Conservation (phyloP, 345 rosid genomes). For the Iberis pinnata region DNA sequence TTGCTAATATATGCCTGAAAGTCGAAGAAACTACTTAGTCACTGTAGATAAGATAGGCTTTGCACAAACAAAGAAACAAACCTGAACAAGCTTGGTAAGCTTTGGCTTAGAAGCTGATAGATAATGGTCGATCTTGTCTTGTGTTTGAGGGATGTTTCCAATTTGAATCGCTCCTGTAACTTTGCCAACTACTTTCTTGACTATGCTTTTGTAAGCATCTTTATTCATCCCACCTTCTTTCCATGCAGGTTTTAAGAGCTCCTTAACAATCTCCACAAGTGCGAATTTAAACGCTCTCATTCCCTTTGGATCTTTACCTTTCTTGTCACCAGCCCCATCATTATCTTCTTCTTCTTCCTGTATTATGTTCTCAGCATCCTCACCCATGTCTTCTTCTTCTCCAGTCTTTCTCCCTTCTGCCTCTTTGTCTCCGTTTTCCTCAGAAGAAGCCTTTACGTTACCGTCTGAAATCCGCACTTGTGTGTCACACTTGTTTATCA, state of each 20-base stretch:
- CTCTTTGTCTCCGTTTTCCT: conserved; percentile 29
- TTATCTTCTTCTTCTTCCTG: conserved; percentile 37
- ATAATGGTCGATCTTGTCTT: conserved; percentile 83
- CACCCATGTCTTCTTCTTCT: conserved; percentile 24
- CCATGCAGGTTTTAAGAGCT: conserved; percentile 85
- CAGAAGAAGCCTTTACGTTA: conserved; percentile 27
- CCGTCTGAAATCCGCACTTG: conserved; percentile 23
- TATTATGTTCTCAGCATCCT: conserved; percentile 37
- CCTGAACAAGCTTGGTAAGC: conserved; percentile 93
- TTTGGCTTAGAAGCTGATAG: conserved; percentile 73
- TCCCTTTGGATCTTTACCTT: conserved; percentile 65
- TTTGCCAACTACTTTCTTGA: conserved; percentile 93
- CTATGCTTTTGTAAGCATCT: conserved; percentile 86
- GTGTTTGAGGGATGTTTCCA: conserved; percentile 76
- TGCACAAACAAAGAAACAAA: conserved; percentile 22
- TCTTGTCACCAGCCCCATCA: conserved; percentile 38
- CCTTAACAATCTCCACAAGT: conserved; percentile 82
- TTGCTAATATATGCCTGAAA: conserved; percentile 30
- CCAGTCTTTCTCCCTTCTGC: conserved; percentile 32
- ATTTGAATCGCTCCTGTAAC: conserved; percentile 71
- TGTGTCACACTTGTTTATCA: conserved; percentile 24
- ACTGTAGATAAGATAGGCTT: no score
- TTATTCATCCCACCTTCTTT: conserved; percentile 87
- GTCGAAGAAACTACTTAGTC: background rate
- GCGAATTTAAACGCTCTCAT: conserved; percentile 81